Conservation (phyloP, 2,329 filamentous ascomycete species). For the Dactylellina sp. region DNA sequence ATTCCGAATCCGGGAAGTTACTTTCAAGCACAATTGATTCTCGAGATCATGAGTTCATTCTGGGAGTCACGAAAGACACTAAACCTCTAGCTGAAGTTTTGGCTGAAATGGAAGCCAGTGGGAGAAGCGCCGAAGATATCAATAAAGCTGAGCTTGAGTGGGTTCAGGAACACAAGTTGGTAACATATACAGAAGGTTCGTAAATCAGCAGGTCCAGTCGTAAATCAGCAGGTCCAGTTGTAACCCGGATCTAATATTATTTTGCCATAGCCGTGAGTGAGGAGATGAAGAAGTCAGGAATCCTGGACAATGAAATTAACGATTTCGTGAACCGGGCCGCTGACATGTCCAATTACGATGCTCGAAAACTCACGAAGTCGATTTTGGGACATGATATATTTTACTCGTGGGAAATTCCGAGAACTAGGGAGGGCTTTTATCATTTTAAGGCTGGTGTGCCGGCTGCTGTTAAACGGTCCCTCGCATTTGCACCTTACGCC, state of each 20-base stretch:
- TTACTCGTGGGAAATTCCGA: slow-evolving; percentile 91
- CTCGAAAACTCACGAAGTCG: slow-evolving; percentile 74
- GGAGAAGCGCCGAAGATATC: slow-evolving; percentile 82
- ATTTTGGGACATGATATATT: slow-evolving; percentile 67
- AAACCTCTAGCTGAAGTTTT: slow-evolving; percentile 88
- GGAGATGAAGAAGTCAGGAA: slow-evolving; percentile 77
- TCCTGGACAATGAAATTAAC: slow-evolving; percentile 73
- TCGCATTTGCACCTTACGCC: slow-evolving; percentile 90
- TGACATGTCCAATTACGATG: slow-evolving; percentile 68
- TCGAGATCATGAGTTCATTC: slow-evolving; percentile 96
- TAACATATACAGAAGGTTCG: slow-evolving; percentile 86
- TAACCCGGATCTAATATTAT: not conserved
- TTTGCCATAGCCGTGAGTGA: slow-evolving; percentile 73
- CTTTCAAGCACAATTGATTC: slow-evolving; percentile 91
- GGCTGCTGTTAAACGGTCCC: slow-evolving; percentile 90
- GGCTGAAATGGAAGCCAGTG: slow-evolving; percentile 86
- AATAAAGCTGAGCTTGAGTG: slow-evolving; percentile 86
- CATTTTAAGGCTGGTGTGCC: slow-evolving; percentile 86
- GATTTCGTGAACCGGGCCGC: slow-evolving; percentile 70
- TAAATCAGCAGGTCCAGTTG: not conserved
- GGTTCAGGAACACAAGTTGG: slow-evolving; percentile 85
- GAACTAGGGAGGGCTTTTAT: slow-evolving; percentile 93
- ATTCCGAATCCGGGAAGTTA: slow-evolving; percentile 92
- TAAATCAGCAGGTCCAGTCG: not conserved
- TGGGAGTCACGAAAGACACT: slow-evolving; percentile 78